These are phyloP conservation scores for Bryum argenteum DNA, from an alignment of 225 moss, liverwort and hornwort species.

Conservation along the genomic window DNA sequence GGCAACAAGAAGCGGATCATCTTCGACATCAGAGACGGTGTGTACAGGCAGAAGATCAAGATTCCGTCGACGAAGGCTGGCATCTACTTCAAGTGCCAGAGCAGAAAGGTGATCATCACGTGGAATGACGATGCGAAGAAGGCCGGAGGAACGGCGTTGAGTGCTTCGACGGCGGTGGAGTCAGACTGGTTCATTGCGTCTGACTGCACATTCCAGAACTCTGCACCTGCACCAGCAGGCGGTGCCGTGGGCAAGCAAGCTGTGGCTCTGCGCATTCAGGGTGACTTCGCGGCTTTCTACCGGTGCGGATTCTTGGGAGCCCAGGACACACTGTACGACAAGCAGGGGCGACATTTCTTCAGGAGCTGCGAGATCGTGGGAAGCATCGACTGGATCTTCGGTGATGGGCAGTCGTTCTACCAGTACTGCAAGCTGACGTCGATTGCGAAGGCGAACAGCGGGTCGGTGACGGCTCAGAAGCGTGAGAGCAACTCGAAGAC, in stretches of 20 bases:
- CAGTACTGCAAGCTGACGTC: slow-evolving; percentile 30
- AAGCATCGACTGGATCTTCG: slow-evolving; percentile 35
- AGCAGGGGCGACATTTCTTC: slow-evolving; percentile 45
- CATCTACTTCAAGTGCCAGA: slow-evolving; percentile 36
- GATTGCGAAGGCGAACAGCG: slow-evolving; percentile 20
- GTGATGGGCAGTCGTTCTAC: slow-evolving; percentile 41
- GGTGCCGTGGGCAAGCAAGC: slow-evolving; percentile 41
- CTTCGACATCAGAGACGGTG: slow-evolving; percentile 3
- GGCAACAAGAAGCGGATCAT: slow-evolving; percentile 17
- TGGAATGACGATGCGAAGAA: slow-evolving; percentile 34
- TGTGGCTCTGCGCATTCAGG: slow-evolving; percentile 38
- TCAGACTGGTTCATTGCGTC: slow-evolving; percentile 25
- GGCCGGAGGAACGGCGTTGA: slow-evolving; percentile 26
- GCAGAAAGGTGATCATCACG: slow-evolving; percentile 3
- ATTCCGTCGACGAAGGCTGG: slow-evolving; percentile 5
- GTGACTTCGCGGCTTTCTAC: slow-evolving; percentile 42
- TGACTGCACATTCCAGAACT: slow-evolving; percentile 43
- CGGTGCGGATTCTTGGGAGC: slow-evolving; percentile 26
- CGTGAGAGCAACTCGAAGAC: neutral
- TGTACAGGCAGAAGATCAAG: slow-evolving; percentile 34
- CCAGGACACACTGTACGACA: slow-evolving; percentile 31
- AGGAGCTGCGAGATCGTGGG: slow-evolving; percentile 31
- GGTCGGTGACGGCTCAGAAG: slow-evolving; percentile 44
- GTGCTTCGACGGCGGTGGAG: slow-evolving; percentile 29
- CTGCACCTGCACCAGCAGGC: slow-evolving; percentile 33